Conservation (phyloP, 345 rosid species). For the Citrus maxima region DNA sequence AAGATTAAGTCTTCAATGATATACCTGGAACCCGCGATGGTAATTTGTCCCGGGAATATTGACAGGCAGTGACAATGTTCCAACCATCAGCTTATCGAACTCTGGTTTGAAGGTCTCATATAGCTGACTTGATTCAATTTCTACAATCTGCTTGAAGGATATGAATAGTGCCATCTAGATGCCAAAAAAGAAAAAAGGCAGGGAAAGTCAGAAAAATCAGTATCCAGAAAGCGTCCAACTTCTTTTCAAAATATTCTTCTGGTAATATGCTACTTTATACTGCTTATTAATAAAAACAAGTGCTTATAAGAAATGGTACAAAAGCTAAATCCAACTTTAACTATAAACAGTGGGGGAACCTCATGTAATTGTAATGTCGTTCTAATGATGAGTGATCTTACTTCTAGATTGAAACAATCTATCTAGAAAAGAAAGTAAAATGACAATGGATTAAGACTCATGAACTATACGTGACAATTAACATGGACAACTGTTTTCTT, state of each 20-base stretch:
- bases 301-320: not conserved
- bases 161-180: constrained; percentile 65
- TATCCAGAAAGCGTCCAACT: not conserved
- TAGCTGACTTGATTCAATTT: constrained; percentile 33
- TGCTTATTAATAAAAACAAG: not conserved
- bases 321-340: constrained; percentile 2
- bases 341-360: not conserved
- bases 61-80: constrained; percentile 76
- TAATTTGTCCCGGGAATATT: constrained; percentile 79
- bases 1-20: not conserved
- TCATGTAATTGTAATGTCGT: not conserved
- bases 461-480: not conserved
- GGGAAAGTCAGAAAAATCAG: not conserved
- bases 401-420: constrained; percentile 2
- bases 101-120: constrained; percentile 45
- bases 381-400: not conserved
- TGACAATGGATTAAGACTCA: not conserved
- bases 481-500: not conserved
- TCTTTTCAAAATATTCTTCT: not conserved
- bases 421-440: not conserved
- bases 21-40: constrained; percentile 64
- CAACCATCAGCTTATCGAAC: constrained; percentile 68
- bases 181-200: not conserved
- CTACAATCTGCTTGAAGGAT: constrained; percentile 54
- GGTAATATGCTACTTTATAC: not conserved